A percentile compares a stretch with the other conserved stretches of the same genome.
Evolutionary conservation across 192 early-diverging fungal species (phyloP).

Genomic region (Podila clonocystis): DNA sequence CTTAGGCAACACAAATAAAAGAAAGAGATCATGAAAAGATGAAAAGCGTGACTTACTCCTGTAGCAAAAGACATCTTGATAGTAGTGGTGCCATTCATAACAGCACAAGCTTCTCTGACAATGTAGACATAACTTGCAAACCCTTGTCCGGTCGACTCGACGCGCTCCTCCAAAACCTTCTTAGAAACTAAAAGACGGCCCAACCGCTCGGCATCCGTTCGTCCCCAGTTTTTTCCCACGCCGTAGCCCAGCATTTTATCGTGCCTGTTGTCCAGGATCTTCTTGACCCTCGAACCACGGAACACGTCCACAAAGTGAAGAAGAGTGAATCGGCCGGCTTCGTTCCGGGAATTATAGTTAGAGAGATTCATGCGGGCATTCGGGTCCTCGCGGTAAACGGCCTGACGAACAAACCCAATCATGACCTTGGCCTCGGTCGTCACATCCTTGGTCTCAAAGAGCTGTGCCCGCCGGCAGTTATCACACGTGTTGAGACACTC

Average conservation of each 20-base stretch:
- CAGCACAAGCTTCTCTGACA: constrained; percentile 55
- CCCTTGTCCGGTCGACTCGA: constrained; percentile 67
- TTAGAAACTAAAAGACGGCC: constrained; percentile 71
- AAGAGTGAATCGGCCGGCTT: constrained; percentile 59
- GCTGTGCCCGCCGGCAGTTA: constrained; percentile 69
- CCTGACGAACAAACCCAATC: constrained; percentile 25
- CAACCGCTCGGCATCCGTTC: constrained; percentile 76
- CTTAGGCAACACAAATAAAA: neutral
- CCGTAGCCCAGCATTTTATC: constrained; percentile 65
- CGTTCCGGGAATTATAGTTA: constrained; percentile 18
- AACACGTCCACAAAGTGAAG: constrained; percentile 79
- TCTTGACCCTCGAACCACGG: constrained; percentile 70
- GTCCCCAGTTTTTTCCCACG: constrained; percentile 59
- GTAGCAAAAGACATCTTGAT: constrained; percentile 54
- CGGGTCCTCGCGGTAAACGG: constrained; percentile 33
- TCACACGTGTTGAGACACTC: constrained; percentile 87
- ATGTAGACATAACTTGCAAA: constrained; percentile 71
- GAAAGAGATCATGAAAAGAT: neutral
- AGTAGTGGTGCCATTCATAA: constrained; percentile 57
- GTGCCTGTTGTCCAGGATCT: constrained; percentile 62
- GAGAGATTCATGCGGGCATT: constrained; percentile 26
- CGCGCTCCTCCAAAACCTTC: constrained; percentile 71
- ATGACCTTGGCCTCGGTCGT: constrained; percentile 41
- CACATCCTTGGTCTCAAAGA: constrained; percentile 43
- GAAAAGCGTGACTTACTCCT: constrained; percentile 25